A percentile compares a stretch with the other conserved stretches of the same genome.
Evolutionary conservation across 352 stramenopile genomes (phyloP).

Genomic region (Globisporangium lucens): DNA sequence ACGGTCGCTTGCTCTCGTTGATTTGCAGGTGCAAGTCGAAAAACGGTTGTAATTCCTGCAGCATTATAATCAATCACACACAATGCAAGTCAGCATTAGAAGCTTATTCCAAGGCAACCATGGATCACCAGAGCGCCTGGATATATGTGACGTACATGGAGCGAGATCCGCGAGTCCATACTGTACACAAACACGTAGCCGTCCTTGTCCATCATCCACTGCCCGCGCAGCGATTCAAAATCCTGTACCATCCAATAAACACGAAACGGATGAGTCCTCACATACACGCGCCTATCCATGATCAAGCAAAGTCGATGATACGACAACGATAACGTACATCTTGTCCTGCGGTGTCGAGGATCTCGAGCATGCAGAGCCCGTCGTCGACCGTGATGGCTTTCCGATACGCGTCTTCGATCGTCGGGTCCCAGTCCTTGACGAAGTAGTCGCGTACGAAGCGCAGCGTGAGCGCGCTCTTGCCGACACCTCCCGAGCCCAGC

Average conservation of each 20-base stretch:
- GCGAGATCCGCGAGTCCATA: slow-evolving; percentile 85
- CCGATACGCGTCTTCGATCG: slow-evolving; percentile 89
- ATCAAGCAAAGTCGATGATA: not conserved
- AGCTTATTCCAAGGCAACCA: not conserved
- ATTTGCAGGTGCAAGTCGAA: slow-evolving; percentile 88
- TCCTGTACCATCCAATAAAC: slow-evolving; percentile 33
- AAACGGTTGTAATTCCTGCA: slow-evolving; percentile 82
- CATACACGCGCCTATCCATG: not conserved
- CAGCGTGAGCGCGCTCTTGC: slow-evolving; percentile 88
- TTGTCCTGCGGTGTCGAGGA: slow-evolving; percentile 89
- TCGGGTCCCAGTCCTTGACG: slow-evolving; percentile 90
- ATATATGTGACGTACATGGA: slow-evolving; percentile 48
- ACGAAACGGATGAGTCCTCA: not conserved
- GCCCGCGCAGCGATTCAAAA: slow-evolving; percentile 84
- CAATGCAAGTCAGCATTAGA: not conserved
- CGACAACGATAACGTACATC: slow-evolving; percentile 44
- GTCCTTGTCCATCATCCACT: slow-evolving; percentile 92
- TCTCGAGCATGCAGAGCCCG: slow-evolving; percentile 85
- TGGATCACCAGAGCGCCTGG: not conserved
- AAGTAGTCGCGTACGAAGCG: slow-evolving; percentile 90
- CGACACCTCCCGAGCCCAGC: slow-evolving; percentile 85
- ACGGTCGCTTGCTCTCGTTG: slow-evolving; percentile 74
- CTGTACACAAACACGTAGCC: slow-evolving; percentile 91
- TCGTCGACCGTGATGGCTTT: slow-evolving; percentile 87
- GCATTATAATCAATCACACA: not conserved